Evolutionary conservation across 352 stramenopile genomes (phyloP), one percentile per base, ranked within the genome.

Genomic region (Phytophthora ohioensis): DNA sequence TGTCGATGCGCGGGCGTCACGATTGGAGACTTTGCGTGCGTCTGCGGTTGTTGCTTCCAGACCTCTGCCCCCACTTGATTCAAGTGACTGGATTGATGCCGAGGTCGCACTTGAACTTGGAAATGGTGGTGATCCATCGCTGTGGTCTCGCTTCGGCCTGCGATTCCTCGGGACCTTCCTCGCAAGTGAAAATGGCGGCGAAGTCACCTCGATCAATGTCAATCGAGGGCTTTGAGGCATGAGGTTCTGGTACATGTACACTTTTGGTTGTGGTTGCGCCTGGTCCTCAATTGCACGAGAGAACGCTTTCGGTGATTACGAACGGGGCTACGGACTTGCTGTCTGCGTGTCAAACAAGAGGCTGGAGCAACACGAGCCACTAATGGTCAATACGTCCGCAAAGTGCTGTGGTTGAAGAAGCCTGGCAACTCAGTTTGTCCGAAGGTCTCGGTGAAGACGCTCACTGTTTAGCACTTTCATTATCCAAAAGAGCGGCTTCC

Each of bases 331-430:
- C 63, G 56, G 36, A 21, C 12, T 51, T n/a, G 17, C 46, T 34
- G 57, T 49, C 21, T 31, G 34, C 17, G 21, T 41, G 51, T 48
- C 9, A 57, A 55, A 55, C 30, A 15, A 10, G 6, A n/a, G 32
- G 13, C 35, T 15, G 13, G 45, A 59, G 45, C 58, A 27, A 64
- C 54, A 49, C 45, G 34, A 53, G 11, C 55, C 42, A 58, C 4
- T 54, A 35, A 52, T 65, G 36, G 49, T 41, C 52, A n/a, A 34
- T 11, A n/a, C 41, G 60, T 34, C 56, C 30, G 52, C 67, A 75
- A 75, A 71, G 34, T 35, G 69, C 49, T 64, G 69, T 76, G 69
- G 69, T 76, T 76, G 69, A 76, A 73, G 65, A 73, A 76, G 39
- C 53, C 17, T 42, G 12, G 43, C 52, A 32, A 53, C 56, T 38